phyloP scores from a whole-genome alignment of 2,329 filamentous ascomycete species.

The Ophiocordyceps unilateralis region DNA sequence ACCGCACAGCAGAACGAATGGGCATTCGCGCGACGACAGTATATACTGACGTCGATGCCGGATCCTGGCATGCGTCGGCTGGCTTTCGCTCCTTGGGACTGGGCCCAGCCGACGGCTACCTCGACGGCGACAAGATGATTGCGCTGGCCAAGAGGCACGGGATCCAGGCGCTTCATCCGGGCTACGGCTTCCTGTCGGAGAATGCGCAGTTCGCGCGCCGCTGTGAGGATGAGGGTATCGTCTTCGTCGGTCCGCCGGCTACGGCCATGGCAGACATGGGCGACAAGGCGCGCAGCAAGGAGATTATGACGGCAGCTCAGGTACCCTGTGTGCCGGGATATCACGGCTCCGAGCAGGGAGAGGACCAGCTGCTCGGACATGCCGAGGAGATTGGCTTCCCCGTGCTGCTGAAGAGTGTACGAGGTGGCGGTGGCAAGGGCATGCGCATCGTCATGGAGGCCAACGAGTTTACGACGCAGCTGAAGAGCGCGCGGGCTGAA shows the following conservation, averaged over 20 bases:
- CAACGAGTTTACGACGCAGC: conserved; percentile 51
- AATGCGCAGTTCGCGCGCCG: conserved; percentile 80
- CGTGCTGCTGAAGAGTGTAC: conserved; percentile 64
- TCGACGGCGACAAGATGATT: conserved; percentile 88
- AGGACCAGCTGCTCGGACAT: conserved; percentile 40
- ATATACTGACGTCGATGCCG: conserved; percentile 82
- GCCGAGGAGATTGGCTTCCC: conserved; percentile 55
- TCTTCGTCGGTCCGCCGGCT: conserved; percentile 84
- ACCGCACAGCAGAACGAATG: conserved; percentile 70
- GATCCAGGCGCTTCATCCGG: conserved; percentile 85
- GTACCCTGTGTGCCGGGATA: conserved; percentile 96
- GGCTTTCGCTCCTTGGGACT: conserved; percentile 74
- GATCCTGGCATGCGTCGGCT: conserved; percentile 72
- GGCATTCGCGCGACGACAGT: conserved; percentile 88
- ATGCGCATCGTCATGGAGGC: conserved; percentile 57
- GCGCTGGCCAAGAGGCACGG: conserved; percentile 68
- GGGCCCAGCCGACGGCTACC: conserved; percentile 68
- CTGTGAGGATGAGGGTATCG: conserved; percentile 76
- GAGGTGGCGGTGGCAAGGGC: conserved; percentile 70
- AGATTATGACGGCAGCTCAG: conserved; percentile 90
- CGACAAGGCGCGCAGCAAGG: conserved; percentile 82
- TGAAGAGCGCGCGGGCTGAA: conserved; percentile 57
- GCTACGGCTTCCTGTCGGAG: conserved; percentile 91
- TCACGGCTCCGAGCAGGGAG: conserved; percentile 69
- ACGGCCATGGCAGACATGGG: conserved; percentile 79